Percentiles rank a stretch among this genome's conserved stretches.
These are phyloP conservation scores for Beauveria medogensis DNA, from an alignment of 2,329 filamentous ascomycete genomes.

Conservation along the genomic window DNA sequence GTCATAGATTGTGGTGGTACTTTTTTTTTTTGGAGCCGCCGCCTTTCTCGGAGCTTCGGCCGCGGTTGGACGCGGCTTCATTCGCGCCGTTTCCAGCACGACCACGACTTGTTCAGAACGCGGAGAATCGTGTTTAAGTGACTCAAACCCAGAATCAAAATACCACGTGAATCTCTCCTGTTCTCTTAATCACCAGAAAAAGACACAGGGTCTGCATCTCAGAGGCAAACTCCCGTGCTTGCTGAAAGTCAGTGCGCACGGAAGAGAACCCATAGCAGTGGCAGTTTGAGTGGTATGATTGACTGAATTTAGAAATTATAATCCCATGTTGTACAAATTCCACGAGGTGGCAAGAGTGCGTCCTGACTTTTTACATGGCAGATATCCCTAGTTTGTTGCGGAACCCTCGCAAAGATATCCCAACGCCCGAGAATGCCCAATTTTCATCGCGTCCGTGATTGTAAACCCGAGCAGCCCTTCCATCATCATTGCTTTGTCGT, in stretches of 20 bases:
- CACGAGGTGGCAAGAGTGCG: neutral
- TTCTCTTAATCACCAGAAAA: no score
- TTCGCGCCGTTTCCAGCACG: neutral
- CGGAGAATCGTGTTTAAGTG: no score
- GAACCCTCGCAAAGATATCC: neutral
- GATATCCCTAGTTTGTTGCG: neutral
- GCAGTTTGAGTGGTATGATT: neutral
- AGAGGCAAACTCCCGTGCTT: no score
- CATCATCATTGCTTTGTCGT: neutral
- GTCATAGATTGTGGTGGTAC: neutral
- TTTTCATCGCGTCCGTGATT: neutral
- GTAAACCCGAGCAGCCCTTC: neutral
- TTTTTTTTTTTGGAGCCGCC: slow-evolving; percentile 11
- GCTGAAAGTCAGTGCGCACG: no score
- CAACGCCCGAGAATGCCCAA: slow-evolving; percentile 1
- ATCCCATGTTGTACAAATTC: slow-evolving; percentile 8
- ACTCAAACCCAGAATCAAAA: no score
- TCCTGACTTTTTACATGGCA: neutral
- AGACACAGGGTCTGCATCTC: no score
- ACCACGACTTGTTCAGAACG: neutral
- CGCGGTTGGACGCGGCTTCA: slow-evolving; percentile 5
- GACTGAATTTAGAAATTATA: neutral
- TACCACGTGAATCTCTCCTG: no score
- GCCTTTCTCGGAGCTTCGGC: slow-evolving; percentile 2
- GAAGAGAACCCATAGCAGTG: neutral